Evolutionary conservation across 2,329 filamentous ascomycete species (phyloP), one percentile per base, ranked within the genome.

Genomic region (Fusarium oxysporum): DNA sequence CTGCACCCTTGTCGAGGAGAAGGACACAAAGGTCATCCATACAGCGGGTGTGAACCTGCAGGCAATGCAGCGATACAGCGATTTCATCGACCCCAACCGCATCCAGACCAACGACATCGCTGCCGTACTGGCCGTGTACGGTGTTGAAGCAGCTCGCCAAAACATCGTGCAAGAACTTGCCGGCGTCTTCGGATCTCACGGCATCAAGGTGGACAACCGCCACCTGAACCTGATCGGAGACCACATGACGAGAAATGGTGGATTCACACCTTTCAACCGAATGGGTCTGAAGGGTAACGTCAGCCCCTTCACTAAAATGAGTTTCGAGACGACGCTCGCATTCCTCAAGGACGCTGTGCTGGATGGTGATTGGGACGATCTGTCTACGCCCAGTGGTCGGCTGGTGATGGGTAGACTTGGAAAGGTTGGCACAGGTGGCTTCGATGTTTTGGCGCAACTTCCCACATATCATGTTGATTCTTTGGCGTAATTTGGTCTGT

Each of bases 291-390:
- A 91, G 79, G 91, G 93, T 73, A 95, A 94, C 78, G 92, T 96
- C 33, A 95, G 92, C 74, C 95, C 96, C 0, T 96, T 99, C 77
- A 96, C 96, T 83, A 98, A 98, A 88, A 98, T 98, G 96, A 97
- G 94, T 82, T 99, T 98, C 84, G 96, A 99, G 88, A 99, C 96
- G 8, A 99, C 96, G 5, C 89, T 98, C 43, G 92, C 93, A 2
- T 98, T 98, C 86, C 87, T 99, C 78, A 95, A 93, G 82, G 96
- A 98, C 80, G 95, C 96, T 3, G 92, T 98, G 32, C 85, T 97
- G 65, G 94, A 97, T 78, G 92, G 93, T 55, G 96, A 98, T 82
- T 94, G 91, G 87, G 96, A 99, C 82, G 93, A 96, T 78, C 85
- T 99, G 68, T 90, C 88, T 67, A 95, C 92, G 68, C 96, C 97